A percentile compares a stretch with the other conserved stretches of the same genome.
phyloP scores from a whole-genome alignment of 2,329 filamentous ascomycete species.

The Aotearoamyces nothofagi region DNA sequence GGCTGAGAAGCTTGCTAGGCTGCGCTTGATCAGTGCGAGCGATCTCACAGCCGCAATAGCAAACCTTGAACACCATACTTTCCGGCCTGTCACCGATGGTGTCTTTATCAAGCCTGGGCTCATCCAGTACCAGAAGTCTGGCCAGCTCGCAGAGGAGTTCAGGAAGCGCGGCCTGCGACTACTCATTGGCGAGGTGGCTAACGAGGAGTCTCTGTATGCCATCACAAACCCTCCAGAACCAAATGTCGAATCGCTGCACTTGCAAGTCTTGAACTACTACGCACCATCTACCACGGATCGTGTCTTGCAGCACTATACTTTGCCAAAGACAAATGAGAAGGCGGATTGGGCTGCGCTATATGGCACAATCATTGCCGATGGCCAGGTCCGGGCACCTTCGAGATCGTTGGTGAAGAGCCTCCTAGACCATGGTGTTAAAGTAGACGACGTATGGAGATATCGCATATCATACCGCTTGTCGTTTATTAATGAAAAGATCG shows the following conservation, averaged over 20 bases:
- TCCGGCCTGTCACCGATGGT: constrained; percentile 27
- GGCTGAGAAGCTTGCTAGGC: constrained; percentile 17
- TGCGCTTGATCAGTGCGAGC: constrained; percentile 18
- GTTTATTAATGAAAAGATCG: constrained; percentile 24
- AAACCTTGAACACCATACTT: constrained; percentile 28
- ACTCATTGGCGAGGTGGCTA: constrained; percentile 27
- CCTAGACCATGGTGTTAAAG: constrained; percentile 17
- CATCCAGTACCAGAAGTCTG: constrained; percentile 22
- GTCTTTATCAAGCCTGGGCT: constrained; percentile 24
- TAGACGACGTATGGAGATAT: constrained; percentile 25
- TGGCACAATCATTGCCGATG: constrained; percentile 25
- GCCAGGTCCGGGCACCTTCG: constrained; percentile 23
- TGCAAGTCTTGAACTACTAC: constrained; percentile 28
- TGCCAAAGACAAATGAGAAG: constrained; percentile 18
- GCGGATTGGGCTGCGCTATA: constrained; percentile 24
- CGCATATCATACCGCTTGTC: constrained; percentile 25
- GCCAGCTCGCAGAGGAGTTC: constrained; percentile 23
- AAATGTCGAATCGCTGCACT: constrained; percentile 19
- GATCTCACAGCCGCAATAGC: constrained; percentile 21
- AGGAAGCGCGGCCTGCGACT: constrained; percentile 20
- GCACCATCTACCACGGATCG: constrained; percentile 22
- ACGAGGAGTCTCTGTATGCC: constrained; percentile 28
- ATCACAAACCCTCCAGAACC: constrained; percentile 23
- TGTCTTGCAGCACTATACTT: constrained; percentile 20
- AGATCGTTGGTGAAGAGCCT: constrained; percentile 20